A percentile compares a stretch with the other conserved stretches of the same genome.
Evolutionary conservation across 202 grass and related monocot species (phyloP).

Genomic region (Carex sylvatica): DNA sequence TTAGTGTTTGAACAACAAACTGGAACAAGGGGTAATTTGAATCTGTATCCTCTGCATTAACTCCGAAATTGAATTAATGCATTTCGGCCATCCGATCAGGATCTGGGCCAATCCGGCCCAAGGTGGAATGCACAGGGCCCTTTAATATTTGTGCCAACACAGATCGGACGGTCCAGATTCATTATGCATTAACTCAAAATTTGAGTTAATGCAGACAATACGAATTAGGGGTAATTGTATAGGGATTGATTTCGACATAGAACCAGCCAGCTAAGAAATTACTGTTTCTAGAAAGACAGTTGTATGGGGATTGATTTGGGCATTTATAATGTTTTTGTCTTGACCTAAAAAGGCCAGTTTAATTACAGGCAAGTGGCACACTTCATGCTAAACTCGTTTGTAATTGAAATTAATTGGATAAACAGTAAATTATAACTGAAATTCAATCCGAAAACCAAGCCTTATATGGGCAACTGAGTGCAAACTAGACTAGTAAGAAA

Average conservation of each 20-base stretch:
- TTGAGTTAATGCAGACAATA: no score
- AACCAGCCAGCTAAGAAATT: background rate
- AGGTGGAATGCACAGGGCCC: no score
- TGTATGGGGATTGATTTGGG: background rate
- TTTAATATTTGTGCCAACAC: no score
- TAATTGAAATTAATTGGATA: background rate
- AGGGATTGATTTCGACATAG: slow-evolving; percentile 6
- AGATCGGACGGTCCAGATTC: no score
- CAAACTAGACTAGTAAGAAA: slow-evolving; percentile 13
- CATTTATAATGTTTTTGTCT: background rate
- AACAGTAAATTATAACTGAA: slow-evolving; percentile 1
- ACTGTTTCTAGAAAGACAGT: background rate
- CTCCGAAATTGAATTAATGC: no score
- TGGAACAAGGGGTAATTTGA: no score
- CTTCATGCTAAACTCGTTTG: background rate
- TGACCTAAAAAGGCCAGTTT: background rate
- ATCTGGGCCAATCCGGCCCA: no score
- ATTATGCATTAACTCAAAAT: no score
- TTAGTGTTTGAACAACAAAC: background rate
- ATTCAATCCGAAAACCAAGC: background rate
- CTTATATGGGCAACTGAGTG: background rate
- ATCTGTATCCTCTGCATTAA: no score
- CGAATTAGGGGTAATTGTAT: background rate
- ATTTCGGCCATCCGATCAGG: no score
- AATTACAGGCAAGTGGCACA: background rate